Conservation (phyloP, 495 filamentous ascomycete genomes). For the Glutinoglossum americanum region DNA sequence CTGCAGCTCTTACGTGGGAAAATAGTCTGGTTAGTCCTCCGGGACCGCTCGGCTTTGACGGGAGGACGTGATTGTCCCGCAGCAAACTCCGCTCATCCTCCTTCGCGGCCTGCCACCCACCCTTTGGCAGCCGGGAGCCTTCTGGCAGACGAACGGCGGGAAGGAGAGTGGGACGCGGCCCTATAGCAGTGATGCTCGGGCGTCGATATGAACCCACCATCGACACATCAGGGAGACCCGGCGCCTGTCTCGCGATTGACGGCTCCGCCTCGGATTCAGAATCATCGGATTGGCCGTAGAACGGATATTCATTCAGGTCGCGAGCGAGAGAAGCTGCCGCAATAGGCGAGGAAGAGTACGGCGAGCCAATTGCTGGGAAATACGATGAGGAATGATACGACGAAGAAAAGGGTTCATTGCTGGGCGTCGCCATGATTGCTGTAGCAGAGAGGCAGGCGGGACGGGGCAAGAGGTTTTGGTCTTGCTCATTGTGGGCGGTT, state of each 20-base stretch:
- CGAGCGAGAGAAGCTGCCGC: slow-evolving; percentile 47
- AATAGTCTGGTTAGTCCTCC: slow-evolving; percentile 5
- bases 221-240: slow-evolving; percentile 9
- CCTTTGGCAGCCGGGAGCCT: slow-evolving; percentile 29
- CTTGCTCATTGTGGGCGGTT: too few relatives aligned
- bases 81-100: slow-evolving; percentile 55
- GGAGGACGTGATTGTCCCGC: slow-evolving; percentile 54
- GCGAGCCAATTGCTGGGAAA: background rate
- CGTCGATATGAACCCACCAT: slow-evolving; percentile 51
- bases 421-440: background rate
- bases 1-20: background rate
- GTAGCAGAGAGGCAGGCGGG: background rate
- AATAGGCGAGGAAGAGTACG: slow-evolving; percentile 25
- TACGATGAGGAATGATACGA: background rate
- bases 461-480: too few relatives aligned
- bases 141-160: slow-evolving; percentile 19
- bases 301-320: slow-evolving; percentile 37
- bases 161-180: slow-evolving; percentile 28
- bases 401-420: background rate
- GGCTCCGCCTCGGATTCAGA: slow-evolving; percentile 17
- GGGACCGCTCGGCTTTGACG: slow-evolving; percentile 30
- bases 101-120: slow-evolving; percentile 36
- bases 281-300: slow-evolving; percentile 20
- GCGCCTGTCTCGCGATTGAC: slow-evolving; percentile 24
- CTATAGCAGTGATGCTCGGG: slow-evolving; percentile 41